Base-by-base conservation (phyloP, 768 basidiomycete species). In the Mycena galopus region DNA sequence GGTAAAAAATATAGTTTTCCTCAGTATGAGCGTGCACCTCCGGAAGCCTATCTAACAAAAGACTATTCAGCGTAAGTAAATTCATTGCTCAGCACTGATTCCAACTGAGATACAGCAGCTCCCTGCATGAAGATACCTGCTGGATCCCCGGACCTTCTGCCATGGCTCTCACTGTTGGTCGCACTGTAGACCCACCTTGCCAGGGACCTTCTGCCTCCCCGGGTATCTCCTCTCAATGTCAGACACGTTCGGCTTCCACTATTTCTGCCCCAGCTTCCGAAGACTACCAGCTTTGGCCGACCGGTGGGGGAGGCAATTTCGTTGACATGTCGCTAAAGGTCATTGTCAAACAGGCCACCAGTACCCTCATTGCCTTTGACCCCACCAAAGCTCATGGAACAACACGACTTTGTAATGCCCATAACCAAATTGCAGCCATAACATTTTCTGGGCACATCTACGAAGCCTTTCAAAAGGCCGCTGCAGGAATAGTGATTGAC, bases 241-340 rank as follows among this genome's bases (percentile, higher is more conserved):
- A 16, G 39, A 42, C 5, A 16, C 33, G 44, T 50, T 32, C 8
- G 17, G 19, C 32, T 33, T 6, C 30, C 33, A 53, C 39, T 42
- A 42, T 42, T 17, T 42, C 39, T 42, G 39, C 39, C 19, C 44
- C 14, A 65, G 23, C 37, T 33, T 42, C 19, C 2, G 58, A 61
- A 25, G 12, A 68, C 19, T 50, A n/a, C 25, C 9, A 11, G 1
- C 50, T 53, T 4, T 51, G 44, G 59, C 67, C 66, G 6, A 19
- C 44, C 1, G 6, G 11, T 1, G 66, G 50, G 27, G 59, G 67
- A 8, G 67, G 67, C 6, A 51, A 68, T 33, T 68, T 61, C 25
- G 47, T 68, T 23, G 59, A 68, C 25, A 17, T 68, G 33, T 53
- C 50, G 17, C 67, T 68, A 3, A 35, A n/a, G 44, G 67, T 68